A percentile compares a stretch with the other conserved stretches of the same genome.
phyloP scores from a whole-genome alignment of 2,329 filamentous ascomycete genomes.

The Aspergillus candidus region DNA sequence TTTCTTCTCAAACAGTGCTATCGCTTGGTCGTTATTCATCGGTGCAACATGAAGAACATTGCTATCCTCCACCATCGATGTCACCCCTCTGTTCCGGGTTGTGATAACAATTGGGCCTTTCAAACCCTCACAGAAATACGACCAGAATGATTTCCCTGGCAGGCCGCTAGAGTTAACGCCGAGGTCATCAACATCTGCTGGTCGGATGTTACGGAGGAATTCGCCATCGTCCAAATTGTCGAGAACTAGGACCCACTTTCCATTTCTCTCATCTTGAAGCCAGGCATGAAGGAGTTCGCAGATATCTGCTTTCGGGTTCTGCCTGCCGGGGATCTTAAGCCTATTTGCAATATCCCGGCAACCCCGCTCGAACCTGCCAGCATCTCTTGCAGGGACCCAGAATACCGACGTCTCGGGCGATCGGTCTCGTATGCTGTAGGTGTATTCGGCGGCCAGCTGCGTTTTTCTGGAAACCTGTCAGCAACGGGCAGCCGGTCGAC shows the following conservation, averaged over 20 bases:
- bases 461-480: slow-evolving; percentile 26
- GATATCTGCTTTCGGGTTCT: slow-evolving; percentile 27
- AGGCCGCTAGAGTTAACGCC: too few species aligned
- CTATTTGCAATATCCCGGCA: slow-evolving; percentile 30
- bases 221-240: slow-evolving; percentile 21
- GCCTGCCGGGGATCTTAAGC: slow-evolving; percentile 24
- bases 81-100: slow-evolving; percentile 9
- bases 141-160: slow-evolving; percentile 1
- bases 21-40: slow-evolving; percentile 20
- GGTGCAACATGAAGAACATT: slow-evolving; percentile 15
- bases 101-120: slow-evolving; percentile 15
- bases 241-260: slow-evolving; percentile 20
- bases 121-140: slow-evolving; percentile 14
- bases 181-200: too few species aligned
- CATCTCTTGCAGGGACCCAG: slow-evolving; percentile 34
- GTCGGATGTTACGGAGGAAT: slow-evolving; percentile 5
- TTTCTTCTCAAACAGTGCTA: slow-evolving; percentile 26
- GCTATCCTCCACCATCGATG: slow-evolving; percentile 6
- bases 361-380: slow-evolving; percentile 29
- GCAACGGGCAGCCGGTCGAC: neutral
- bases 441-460: slow-evolving; percentile 36
- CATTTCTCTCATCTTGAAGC: slow-evolving; percentile 14
- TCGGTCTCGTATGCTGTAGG: slow-evolving; percentile 21
- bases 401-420: slow-evolving; percentile 30
- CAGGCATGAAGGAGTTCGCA: slow-evolving; percentile 22